Evolutionary conservation across 805 yeast species (phyloP).

Genomic region (Starmerella gropengiesseri): DNA sequence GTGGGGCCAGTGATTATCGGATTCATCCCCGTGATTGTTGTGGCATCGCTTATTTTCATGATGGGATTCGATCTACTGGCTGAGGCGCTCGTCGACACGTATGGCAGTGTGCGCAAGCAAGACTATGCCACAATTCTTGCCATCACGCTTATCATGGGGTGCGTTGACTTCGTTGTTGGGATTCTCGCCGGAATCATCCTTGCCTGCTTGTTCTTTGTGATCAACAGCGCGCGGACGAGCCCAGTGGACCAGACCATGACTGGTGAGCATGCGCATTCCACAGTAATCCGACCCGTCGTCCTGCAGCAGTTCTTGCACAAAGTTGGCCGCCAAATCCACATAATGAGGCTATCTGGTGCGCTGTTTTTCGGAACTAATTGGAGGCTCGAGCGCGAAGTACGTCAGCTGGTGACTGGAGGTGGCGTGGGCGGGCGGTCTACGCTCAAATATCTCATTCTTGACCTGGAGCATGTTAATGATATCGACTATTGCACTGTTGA

Average conservation of each 20-base stretch:
- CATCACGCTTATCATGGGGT: slow-evolving; percentile 91
- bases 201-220: slow-evolving; percentile 92
- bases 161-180: slow-evolving; percentile 89
- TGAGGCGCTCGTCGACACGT: slow-evolving; percentile 79
- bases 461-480: slow-evolving; percentile 65
- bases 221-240: slow-evolving; percentile 76
- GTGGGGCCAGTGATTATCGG: slow-evolving; percentile 91
- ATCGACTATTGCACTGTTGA: slow-evolving; percentile 95
- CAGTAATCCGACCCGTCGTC: slow-evolving; percentile 81
- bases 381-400: slow-evolving; percentile 67
- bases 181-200: slow-evolving; percentile 79
- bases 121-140: slow-evolving; percentile 77
- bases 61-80: slow-evolving; percentile 82
- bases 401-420: slow-evolving; percentile 30
- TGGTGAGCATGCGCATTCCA: slow-evolving; percentile 81
- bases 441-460: slow-evolving; percentile 70
- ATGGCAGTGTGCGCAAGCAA: slow-evolving; percentile 58
- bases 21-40: slow-evolving; percentile 89
- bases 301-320: slow-evolving; percentile 75
- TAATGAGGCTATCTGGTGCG: slow-evolving; percentile 76
- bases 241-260: slow-evolving; percentile 73
- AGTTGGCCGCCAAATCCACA: slow-evolving; percentile 84
- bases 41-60: slow-evolving; percentile 80
- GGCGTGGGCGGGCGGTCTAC: slow-evolving; percentile 54
- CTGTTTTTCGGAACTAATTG: slow-evolving; percentile 93